Conservation (phyloP, 495 filamentous ascomycete species). For the Podospora didyma region DNA sequence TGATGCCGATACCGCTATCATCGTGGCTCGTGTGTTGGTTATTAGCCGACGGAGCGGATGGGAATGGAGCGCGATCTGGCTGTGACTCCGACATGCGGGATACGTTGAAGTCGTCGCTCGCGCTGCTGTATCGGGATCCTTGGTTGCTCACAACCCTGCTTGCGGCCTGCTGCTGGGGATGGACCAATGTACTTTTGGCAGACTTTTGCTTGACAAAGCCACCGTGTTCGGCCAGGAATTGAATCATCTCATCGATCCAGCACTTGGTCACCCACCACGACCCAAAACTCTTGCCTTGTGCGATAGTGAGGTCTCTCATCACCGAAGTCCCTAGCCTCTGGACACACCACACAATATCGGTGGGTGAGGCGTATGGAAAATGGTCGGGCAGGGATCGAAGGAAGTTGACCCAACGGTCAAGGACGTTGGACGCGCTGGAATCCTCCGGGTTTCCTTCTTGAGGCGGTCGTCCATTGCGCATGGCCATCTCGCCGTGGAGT, state of each 20-base stretch:
- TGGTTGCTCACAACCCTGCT: slow-evolving; percentile 27
- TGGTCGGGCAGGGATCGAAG: slow-evolving; percentile 66
- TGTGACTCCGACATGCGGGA: slow-evolving; percentile 33
- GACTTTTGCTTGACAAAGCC: slow-evolving; percentile 68
- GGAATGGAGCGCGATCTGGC: slow-evolving; percentile 41
- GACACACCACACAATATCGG: slow-evolving; percentile 65
- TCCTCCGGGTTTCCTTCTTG: slow-evolving; percentile 14
- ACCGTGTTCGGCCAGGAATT: slow-evolving; percentile 87
- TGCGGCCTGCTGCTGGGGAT: slow-evolving; percentile 25
- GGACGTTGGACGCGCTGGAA: slow-evolving; percentile 53
- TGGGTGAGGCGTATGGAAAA: slow-evolving; percentile 67
- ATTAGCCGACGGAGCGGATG: slow-evolving; percentile 26
- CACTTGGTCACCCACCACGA: slow-evolving; percentile 99
- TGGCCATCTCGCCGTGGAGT: slow-evolving; percentile 48
- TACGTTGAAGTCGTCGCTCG: slow-evolving; percentile 38
- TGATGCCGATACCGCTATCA: slow-evolving; percentile 68
- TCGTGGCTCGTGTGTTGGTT: slow-evolving; percentile 46
- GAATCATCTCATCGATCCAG: slow-evolving; percentile 92
- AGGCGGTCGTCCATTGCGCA: slow-evolving; percentile 37
- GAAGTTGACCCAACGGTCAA: slow-evolving; percentile 84
- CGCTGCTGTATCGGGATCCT: slow-evolving; percentile 40
- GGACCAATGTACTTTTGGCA: slow-evolving; percentile 11
- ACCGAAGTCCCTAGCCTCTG: slow-evolving; percentile 64
- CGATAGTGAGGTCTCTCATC: slow-evolving; percentile 76
- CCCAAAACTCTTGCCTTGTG: slow-evolving; percentile 79